Evolutionary conservation across 208 protist species (phyloP), one percentile per base, ranked within the genome.

Genomic region (Acanthamoeba quina): DNA sequence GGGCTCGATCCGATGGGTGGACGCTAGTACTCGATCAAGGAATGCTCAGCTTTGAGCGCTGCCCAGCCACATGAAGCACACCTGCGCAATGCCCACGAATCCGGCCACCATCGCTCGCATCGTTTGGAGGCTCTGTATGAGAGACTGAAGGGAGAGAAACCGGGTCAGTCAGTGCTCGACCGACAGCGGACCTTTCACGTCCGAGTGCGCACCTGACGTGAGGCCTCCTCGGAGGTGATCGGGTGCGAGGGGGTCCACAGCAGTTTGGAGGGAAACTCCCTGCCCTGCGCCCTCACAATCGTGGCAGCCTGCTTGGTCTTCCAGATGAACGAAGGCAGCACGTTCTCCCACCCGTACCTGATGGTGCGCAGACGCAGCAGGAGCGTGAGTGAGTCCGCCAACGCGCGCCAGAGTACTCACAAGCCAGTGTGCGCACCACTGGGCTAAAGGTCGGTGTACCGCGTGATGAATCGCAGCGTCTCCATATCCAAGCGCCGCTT

Each of bases 101-200:
- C 68, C 68, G 17, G 68, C 68, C 26, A 78, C 68, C 68, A 78
- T 78, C 5, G 68, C 68, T 21, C 68, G 68, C 68, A 78, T 78
- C 68, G 68, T 78, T 41, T 78, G 68, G 68, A 78, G 68, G 68
- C 68, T 78, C 68, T 78, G 68, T 7, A 78, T 78, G 31, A 78
- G 68, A 9, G 68, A 78, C 64, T 72, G 64, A 11, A 29, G n/a
- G 3, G 11, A 72, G n/a, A 26, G n/a, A 34, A 1, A 13, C 3
- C 0, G 21, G n/a, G 24, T 15, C 0, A 72, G 10, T 72, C 64
- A 70, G 64, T 26, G 21, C 64, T 34, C 1, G n/a, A 29, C 41
- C 41, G 6, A 47, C 41, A 47, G 41, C 6, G 9, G 41, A 47
- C 41, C 41, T 47, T 47, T 47, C 41, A 47, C 41, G 41, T 10